Percentiles rank a stretch among this genome's conserved stretches.
phyloP scores from a whole-genome alignment of 1,284 basidiomycete species.

The Heterobasidion irregulare region DNA sequence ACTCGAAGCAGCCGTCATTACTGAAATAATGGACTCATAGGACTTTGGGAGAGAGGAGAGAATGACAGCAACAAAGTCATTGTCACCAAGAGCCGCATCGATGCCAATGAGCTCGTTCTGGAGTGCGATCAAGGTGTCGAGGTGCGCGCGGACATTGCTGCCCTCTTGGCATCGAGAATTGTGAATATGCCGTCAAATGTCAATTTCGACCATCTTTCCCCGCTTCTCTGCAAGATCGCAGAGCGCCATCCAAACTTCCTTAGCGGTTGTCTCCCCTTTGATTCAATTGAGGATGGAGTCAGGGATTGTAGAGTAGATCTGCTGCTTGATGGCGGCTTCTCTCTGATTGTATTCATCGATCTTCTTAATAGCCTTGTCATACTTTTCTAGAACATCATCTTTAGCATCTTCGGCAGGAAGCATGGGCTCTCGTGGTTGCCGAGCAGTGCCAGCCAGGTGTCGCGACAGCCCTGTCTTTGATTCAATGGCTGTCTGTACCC shows the following conservation, averaged over 20 bases:
- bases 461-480: slow-evolving; percentile 15
- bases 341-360: neutral
- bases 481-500: slow-evolving; percentile 14
- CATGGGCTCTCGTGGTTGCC: too few relatives aligned
- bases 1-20: slow-evolving; percentile 2
- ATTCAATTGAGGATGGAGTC: slow-evolving; percentile 7
- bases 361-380: neutral
- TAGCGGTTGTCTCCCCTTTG: neutral
- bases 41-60: slow-evolving; percentile 13
- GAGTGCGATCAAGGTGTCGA: slow-evolving; percentile 11
- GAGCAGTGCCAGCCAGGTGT: slow-evolving; percentile 11
- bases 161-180: slow-evolving; percentile 10
- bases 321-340: slow-evolving; percentile 3
- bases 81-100: slow-evolving; percentile 8
- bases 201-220: slow-evolving; percentile 12
- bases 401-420: too few relatives aligned
- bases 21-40: slow-evolving; percentile 8
- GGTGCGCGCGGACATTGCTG: slow-evolving; percentile 14
- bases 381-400: too few relatives aligned
- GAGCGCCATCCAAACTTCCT: slow-evolving; percentile 11
- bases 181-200: slow-evolving; percentile 13
- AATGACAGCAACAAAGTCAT: slow-evolving; percentile 11
- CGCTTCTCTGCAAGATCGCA: slow-evolving; percentile 5
- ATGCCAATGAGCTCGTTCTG: slow-evolving; percentile 14
- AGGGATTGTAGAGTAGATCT: slow-evolving; percentile 3